A percentile compares a stretch with the other conserved stretches of the same genome.
phyloP scores from a whole-genome alignment of 768 basidiomycete genomes.

The Mycena maculata region DNA sequence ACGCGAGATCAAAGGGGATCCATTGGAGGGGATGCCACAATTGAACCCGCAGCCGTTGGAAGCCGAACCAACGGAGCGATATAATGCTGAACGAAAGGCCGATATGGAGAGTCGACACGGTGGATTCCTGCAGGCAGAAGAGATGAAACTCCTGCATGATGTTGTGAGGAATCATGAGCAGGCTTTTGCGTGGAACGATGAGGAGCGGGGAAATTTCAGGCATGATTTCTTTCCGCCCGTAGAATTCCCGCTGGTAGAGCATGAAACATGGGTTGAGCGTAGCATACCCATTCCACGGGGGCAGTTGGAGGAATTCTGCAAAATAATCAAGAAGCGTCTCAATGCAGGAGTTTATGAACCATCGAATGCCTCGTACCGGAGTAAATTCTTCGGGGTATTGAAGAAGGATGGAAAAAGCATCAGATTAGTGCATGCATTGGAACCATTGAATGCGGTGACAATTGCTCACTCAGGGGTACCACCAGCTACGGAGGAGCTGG shows the following conservation, averaged over 20 bases:
- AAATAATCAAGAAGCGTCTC: slow-evolving; percentile 31
- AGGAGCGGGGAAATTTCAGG: slow-evolving; percentile 20
- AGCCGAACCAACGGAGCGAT: slow-evolving; percentile 31
- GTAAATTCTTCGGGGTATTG: slow-evolving; percentile 46
- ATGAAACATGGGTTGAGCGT: slow-evolving; percentile 38
- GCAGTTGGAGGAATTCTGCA: slow-evolving; percentile 27
- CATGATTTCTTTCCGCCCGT: slow-evolving; percentile 29
- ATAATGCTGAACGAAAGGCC: slow-evolving; percentile 37
- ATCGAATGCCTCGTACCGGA: slow-evolving; percentile 38
- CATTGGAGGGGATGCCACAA: slow-evolving; percentile 30
- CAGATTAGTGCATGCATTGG: slow-evolving; percentile 39
- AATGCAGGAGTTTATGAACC: slow-evolving; percentile 30
- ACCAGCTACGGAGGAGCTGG: slow-evolving; percentile 34
- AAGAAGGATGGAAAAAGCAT: slow-evolving; percentile 40
- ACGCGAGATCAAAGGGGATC: slow-evolving; percentile 40
- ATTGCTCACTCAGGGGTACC: slow-evolving; percentile 38
- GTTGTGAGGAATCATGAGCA: slow-evolving; percentile 38
- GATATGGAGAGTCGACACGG: slow-evolving; percentile 31
- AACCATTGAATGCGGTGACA: slow-evolving; percentile 41
- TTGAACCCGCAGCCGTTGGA: slow-evolving; percentile 33
- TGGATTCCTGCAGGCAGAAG: slow-evolving; percentile 41
- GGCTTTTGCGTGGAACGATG: slow-evolving; percentile 24
- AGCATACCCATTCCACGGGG: slow-evolving; percentile 34
- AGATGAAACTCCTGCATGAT: slow-evolving; percentile 38
- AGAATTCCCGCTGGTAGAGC: slow-evolving; percentile 40